Conservation (phyloP, 2,329 filamentous ascomycete genomes). For the Teratosphaeria destructans region DNA sequence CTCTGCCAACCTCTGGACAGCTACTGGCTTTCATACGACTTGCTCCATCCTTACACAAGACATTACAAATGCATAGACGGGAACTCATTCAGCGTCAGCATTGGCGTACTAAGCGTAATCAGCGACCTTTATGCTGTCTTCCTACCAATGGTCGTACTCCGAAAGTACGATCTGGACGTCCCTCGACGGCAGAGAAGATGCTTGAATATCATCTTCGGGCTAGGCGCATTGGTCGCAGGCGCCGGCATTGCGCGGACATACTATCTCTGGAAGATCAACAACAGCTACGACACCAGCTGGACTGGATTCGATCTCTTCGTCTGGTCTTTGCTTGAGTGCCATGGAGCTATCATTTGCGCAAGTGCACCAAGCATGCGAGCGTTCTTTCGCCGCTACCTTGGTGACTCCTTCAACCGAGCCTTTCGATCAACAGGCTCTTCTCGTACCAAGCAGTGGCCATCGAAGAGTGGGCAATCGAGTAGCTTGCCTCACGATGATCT, state of each 20-base stretch:
- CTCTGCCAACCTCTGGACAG: constrained; percentile 10
- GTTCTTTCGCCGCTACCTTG: constrained; percentile 20
- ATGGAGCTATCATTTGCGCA: constrained; percentile 23
- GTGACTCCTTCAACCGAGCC: constrained; percentile 1
- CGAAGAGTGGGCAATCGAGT: not conserved
- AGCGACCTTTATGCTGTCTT: constrained; percentile 14
- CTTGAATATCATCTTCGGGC: constrained; percentile 13
- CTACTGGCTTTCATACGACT: constrained; percentile 12
- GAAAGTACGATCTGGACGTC: constrained; percentile 30
- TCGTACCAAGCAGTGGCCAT: not conserved
- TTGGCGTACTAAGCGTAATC: constrained; percentile 11
- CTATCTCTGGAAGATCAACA: constrained; percentile 16
- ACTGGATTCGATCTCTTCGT: constrained; percentile 17
- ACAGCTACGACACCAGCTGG: constrained; percentile 15
- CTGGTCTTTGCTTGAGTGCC: constrained; percentile 20
- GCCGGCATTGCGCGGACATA: constrained; percentile 25
- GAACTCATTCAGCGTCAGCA: constrained; percentile 18
- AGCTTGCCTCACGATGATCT: not conserved
- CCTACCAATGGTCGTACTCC: constrained; percentile 29
- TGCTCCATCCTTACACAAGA: constrained; percentile 5
- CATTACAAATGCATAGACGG: constrained; percentile 20
- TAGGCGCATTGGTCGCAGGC: constrained; percentile 21
- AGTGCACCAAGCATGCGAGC: constrained; percentile 20
- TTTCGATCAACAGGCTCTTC: not conserved
- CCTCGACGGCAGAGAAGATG: constrained; percentile 10